phyloP scores from a whole-genome alignment of 345 rosid species.

The Eucalyptus globulus region DNA sequence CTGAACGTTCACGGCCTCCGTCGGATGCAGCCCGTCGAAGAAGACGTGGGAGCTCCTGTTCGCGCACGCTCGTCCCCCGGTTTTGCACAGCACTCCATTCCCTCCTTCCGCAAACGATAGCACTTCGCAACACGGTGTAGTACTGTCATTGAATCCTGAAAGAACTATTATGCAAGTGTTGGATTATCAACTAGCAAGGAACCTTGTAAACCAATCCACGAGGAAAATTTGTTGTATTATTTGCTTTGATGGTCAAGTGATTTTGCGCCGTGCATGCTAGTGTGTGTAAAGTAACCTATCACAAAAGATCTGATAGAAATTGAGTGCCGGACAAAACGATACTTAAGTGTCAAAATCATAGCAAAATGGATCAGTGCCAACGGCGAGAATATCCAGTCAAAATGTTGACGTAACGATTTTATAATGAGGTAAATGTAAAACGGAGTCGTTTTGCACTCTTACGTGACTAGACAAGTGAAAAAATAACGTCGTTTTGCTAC shows the following conservation, averaged over 20 bases:
- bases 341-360: no score
- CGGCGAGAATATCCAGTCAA: accelerated
- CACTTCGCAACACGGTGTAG: slow-evolving; percentile 23
- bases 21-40: slow-evolving; percentile 56
- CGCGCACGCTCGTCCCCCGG: slow-evolving; percentile 6
- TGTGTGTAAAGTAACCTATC: neutral
- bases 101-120: slow-evolving; percentile 3
- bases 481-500: no score
- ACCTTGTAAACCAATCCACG: neutral
- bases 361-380: accelerated
- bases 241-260: neutral
- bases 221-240: neutral
- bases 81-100: slow-evolving; percentile 22
- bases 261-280: neutral
- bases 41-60: slow-evolving; percentile 19
- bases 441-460: accelerated
- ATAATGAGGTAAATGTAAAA: accelerated
- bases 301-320: neutral
- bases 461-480: no score
- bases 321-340: no score
- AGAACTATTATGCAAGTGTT: neutral
- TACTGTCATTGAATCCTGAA: neutral
- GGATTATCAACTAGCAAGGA: neutral
- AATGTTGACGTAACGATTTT: accelerated
- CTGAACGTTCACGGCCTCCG: slow-evolving; percentile 37